Evolutionary conservation across 2,329 filamentous ascomycete species (phyloP).

Genomic region (Microdochium paspali): DNA sequence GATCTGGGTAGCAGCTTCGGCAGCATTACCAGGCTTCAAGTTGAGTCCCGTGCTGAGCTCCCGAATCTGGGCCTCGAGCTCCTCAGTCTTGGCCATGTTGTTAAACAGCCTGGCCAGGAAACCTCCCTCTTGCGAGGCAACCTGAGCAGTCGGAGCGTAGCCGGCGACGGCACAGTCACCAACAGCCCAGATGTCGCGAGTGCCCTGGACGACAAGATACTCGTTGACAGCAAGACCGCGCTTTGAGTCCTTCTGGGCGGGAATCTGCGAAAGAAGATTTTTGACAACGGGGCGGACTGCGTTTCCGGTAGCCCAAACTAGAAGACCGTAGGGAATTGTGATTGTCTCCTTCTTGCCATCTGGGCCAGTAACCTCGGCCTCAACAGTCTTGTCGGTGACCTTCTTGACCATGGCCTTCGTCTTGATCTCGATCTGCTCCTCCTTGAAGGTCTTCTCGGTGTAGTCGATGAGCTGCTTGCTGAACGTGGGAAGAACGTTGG

Average conservation of each 20-base stretch:
- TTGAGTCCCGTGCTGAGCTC: constrained; percentile 56
- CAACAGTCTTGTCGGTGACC: constrained; percentile 85
- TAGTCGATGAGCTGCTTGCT: constrained; percentile 99
- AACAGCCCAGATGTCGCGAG: constrained; percentile 95
- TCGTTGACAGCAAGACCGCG: constrained; percentile 96
- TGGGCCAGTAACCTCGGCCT: constrained; percentile 74
- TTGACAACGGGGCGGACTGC: constrained; percentile 81
- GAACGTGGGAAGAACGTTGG: constrained; percentile 95
- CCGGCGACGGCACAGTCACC: constrained; percentile 96
- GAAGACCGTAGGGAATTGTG: constrained; percentile 82
- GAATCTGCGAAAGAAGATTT: constrained; percentile 86
- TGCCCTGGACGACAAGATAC: constrained; percentile 94
- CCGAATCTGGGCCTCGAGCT: constrained; percentile 66
- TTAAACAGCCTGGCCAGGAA: constrained; percentile 97
- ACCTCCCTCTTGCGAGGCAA: constrained; percentile 87
- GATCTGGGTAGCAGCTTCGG: constrained; percentile 64
- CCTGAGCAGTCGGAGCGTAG: constrained; percentile 95
- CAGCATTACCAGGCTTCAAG: constrained; percentile 53
- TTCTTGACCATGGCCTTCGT: constrained; percentile 99
- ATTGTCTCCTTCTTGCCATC: constrained; percentile 78
- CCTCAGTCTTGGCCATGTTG: constrained; percentile 93
- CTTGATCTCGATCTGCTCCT: constrained; percentile 94
- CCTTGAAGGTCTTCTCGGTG: constrained; percentile 97
- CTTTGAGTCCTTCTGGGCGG: constrained; percentile 89
- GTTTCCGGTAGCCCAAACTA: constrained; percentile 98